phyloP scores from a whole-genome alignment of 208 protist genomes.

The Angomonas deanei region DNA sequence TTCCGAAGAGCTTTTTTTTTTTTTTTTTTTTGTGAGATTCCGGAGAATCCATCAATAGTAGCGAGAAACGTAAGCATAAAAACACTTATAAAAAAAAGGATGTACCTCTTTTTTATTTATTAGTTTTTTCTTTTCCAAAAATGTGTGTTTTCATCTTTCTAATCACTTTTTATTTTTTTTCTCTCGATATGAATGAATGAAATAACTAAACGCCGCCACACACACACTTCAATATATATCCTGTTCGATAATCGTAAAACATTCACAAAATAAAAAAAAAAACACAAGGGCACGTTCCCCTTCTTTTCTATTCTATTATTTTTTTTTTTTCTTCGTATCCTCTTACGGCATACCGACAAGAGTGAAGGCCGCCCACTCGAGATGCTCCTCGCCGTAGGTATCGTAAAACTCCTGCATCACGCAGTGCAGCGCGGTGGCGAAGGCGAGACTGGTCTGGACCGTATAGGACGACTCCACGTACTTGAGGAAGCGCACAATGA shows the following conservation, averaged over 20 bases:
- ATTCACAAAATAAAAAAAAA: not conserved
- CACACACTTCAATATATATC: too few species aligned
- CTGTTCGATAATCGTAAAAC: too few species aligned
- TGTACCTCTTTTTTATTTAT: not conserved
- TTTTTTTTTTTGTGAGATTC: too few species aligned
- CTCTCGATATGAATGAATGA: not conserved
- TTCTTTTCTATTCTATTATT: conserved; percentile 6
- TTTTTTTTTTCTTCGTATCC: not conserved
- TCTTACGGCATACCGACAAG: conserved; percentile 62
- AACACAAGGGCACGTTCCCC: not conserved
- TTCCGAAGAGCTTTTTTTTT: too few species aligned
- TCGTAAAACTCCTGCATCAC: conserved; percentile 18
- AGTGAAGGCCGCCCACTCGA: conserved; percentile 69
- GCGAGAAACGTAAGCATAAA: not conserved
- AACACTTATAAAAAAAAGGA: not conserved
- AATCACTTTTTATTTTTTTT: conserved; percentile 1
- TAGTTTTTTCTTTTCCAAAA: not conserved
- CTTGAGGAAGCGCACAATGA: conserved; percentile 48
- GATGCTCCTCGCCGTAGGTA: conserved; percentile 16
- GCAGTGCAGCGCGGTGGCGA: conserved; percentile 72
- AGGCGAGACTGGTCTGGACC: conserved; percentile 45
- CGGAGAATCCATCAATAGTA: too few species aligned
- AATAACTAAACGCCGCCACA: too few species aligned
- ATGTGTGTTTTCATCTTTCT: not conserved
- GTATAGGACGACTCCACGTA: conserved; percentile 37